Conservation (phyloP, 495 filamentous ascomycete species). For the Rostrohypoxylon terebratum region DNA sequence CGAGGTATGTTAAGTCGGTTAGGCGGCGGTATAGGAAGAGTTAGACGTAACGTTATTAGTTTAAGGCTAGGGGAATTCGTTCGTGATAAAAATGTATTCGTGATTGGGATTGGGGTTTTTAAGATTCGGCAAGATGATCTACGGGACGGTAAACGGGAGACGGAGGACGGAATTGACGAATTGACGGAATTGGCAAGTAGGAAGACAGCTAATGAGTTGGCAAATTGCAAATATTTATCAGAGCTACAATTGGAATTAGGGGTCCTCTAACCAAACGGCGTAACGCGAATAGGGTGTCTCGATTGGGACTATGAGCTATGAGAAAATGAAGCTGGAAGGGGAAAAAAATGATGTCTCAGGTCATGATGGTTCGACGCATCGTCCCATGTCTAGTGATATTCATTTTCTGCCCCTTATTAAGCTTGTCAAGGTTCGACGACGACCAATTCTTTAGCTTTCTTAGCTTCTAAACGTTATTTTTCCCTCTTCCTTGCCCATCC, state of each 20-base stretch:
- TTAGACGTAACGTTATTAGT: not conserved
- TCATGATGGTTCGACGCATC: conserved; percentile 48
- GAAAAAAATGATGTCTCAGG: conserved; percentile 34
- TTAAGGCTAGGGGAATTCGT: conserved; percentile 3
- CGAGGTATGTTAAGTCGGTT: not conserved
- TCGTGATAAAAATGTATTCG: not conserved
- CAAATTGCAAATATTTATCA: conserved; percentile 26
- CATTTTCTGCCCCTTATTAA: conserved; percentile 42
- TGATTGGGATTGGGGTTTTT: not conserved
- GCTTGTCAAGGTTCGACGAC: conserved; percentile 24
- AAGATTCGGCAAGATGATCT: not conserved
- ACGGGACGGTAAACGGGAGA: not conserved
- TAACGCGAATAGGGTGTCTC: conserved; percentile 17
- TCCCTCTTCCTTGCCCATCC: conserved; percentile 28
- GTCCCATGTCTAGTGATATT: conserved; percentile 41
- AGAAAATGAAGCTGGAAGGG: not conserved
- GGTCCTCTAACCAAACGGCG: conserved; percentile 5
- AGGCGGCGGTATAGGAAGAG: not conserved
- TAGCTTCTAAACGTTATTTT: conserved; percentile 8
- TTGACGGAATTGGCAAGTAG: not conserved
- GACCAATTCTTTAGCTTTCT: conserved; percentile 1
- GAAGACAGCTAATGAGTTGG: not conserved
- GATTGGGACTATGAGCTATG: not conserved
- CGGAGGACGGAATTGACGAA: not conserved
- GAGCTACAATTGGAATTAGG: conserved; percentile 22